phyloP scores from a whole-genome alignment of 768 basidiomycete species.

The Boletus pseudo-olivaceus region DNA sequence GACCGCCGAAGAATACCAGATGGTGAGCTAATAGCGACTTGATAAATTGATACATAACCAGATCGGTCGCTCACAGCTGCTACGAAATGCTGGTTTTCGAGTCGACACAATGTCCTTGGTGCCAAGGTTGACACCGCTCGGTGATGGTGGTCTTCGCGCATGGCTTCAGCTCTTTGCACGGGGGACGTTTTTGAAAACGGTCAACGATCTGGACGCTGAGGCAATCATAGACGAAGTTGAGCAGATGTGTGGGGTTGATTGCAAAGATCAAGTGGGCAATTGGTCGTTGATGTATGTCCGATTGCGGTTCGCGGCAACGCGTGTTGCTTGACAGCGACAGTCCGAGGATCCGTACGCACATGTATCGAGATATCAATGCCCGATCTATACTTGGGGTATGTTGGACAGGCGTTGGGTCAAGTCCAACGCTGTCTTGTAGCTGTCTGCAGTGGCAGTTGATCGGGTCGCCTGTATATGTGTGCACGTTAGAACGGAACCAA shows the following conservation, averaged over 20 bases:
- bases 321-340: conserved; percentile 28
- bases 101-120: conserved; percentile 51
- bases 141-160: conserved; percentile 47
- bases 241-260: conserved; percentile 53
- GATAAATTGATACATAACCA: conserved; percentile 1
- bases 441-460: background rate
- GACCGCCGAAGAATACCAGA: conserved; percentile 59
- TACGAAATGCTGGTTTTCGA: conserved; percentile 54
- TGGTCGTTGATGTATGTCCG: conserved; percentile 77
- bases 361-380: background rate
- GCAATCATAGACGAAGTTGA: conserved; percentile 62
- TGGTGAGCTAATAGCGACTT: conserved; percentile 35
- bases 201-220: conserved; percentile 52
- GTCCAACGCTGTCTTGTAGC: background rate
- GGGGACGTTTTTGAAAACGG: conserved; percentile 51
- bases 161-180: conserved; percentile 72
- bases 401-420: conserved; percentile 9
- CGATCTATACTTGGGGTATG: background rate
- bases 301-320: conserved; percentile 57
- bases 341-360: background rate
- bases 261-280: conserved; percentile 51
- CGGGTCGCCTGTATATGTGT: background rate
- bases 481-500: conserved; percentile 2
- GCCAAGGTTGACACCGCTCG: conserved; percentile 53
- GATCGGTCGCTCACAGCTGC: conserved; percentile 38